Evolutionary conservation across 2,329 filamentous ascomycete genomes (phyloP), one percentile per base, ranked within the genome.

Genomic region (Phialophora macrospora): DNA sequence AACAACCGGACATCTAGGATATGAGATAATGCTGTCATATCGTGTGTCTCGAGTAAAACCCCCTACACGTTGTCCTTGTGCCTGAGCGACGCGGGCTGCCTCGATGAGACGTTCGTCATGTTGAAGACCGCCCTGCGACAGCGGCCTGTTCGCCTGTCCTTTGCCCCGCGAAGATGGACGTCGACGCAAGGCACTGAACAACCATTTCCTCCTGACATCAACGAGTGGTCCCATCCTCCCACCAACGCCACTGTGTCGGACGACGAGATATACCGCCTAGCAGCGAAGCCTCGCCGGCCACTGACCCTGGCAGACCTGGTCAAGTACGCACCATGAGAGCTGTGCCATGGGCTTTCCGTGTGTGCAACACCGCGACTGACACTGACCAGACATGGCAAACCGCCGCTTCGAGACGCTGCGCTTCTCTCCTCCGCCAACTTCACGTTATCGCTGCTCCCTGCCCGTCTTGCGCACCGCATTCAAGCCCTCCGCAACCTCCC

Each of bases 351-450:
- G 22, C n/a, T 28, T 38, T 17, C 32, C 12, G n/a, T 22, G 32
- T 4, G 9, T 20, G 3, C n/a, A 51, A n/a, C 30, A 24, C 57
- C 14, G 22, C 60, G 46, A 71, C 63, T 65, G 62, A 72, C 59
- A 34, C 17, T 60, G 12, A 60, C 14, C 61, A 72, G 86, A 76
- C 86, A 89, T 79, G 95, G 95, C 67, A 88, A 91, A 6, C 94
- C 94, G 34, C 93, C 95, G 0, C 85, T 98, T 59, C 91, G 91
- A 2, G 86, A 89, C 63, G 84, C 89, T 46, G 90, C 92, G 24
- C 86, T 99, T 63, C 88, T 97, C 73, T 88, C 90, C 44, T 97
- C 93, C 1, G 95, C 95, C 68, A 97, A 97, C 81, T 98, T 98
- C 80, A 96, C 95, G 12, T 89, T 98, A 71, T 91, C 90, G 30